Evolutionary conservation across 805 yeast genomes (phyloP).

Genomic region (Cyberlindnera misumaiensis): DNA sequence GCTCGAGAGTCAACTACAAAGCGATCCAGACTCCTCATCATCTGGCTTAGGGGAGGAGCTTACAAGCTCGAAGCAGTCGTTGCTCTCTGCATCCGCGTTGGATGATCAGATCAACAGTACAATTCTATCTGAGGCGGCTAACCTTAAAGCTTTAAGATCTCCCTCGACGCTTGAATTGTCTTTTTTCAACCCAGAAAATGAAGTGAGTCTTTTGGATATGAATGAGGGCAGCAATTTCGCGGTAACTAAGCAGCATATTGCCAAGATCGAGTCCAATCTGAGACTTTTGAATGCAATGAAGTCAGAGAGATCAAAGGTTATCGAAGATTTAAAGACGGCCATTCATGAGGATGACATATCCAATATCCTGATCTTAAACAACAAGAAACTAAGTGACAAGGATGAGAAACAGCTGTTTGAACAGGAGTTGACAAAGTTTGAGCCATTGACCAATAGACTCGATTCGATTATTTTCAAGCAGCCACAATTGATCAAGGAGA

Average conservation of each 20-base stretch:
- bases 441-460: conserved; percentile 57
- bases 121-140: conserved; percentile 35
- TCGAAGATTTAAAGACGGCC: conserved; percentile 58
- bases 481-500: conserved; percentile 39
- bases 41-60: conserved; percentile 47
- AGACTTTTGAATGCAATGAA: conserved; percentile 57
- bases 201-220: conserved; percentile 57
- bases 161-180: conserved; percentile 27
- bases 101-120: conserved; percentile 48
- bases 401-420: conserved; percentile 58
- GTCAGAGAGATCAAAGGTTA: conserved; percentile 53
- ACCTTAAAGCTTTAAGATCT: conserved; percentile 39
- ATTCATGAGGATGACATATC: conserved; percentile 84
- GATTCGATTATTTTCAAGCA: conserved; percentile 67
- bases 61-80: conserved; percentile 48
- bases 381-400: conserved; percentile 38
- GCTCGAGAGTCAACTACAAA: conserved; percentile 30
- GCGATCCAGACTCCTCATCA: conserved; percentile 33
- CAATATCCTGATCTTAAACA: conserved; percentile 58
- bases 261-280: conserved; percentile 46
- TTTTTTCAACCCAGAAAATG: conserved; percentile 20
- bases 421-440: conserved; percentile 71
- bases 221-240: conserved; percentile 40
- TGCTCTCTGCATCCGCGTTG: conserved; percentile 53
- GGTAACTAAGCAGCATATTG: conserved; percentile 32